Evolutionary conservation across 2,329 filamentous ascomycete species (phyloP), one percentile per base, ranked within the genome.

Genomic region (Ophiostoma pallidulum): DNA sequence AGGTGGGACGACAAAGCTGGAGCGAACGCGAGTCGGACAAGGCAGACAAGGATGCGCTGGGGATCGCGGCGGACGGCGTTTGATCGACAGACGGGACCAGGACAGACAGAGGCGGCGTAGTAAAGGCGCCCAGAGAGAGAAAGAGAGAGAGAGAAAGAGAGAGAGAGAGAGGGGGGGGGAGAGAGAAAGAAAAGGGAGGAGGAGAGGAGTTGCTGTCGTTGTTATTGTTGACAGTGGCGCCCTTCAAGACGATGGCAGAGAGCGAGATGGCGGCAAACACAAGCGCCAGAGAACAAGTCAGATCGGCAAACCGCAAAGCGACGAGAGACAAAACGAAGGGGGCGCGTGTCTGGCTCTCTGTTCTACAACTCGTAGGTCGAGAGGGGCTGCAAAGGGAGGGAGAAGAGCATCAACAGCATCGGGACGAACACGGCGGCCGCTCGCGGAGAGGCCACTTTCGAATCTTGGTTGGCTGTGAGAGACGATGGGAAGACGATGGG

Each of bases 21-120:
- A n/a, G n/a, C n/a, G n/a, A n/a, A n/a, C n/a, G n/a, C n/a, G n/a
- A n/a, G n/a, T n/a, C n/a, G n/a, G n/a, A n/a, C n/a, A 36, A 28
- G 28, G 26, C 28, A 22, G 37, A 41, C 37, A 29, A 36, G 37
- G 45, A 46, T 46, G 33, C 24, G 33, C 39, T 31, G 38, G 24
- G 19, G 41, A 40, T 39, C 36, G 38, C 32, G 42, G 38, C 26
- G 22, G 41, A 33, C 18, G 38, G 40, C n/a, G 44, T 47, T 24
- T 50, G 48, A 47, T 50, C 48, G 48, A 44, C 44, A 39, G n/a
- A 46, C 38, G 38, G 31, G 37, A 42, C 28, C 37, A 38, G 38
- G 26, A 19, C 10, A 24, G 28, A 29, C 35, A 40, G 24, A 20
- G 19, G 32, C 24, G 26, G 35, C n/a, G n/a, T n/a, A n/a, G n/a